These are phyloP conservation scores for Inosperma sp. DNA, from an alignment of 768 basidiomycete genomes.

Conservation along the genomic window DNA sequence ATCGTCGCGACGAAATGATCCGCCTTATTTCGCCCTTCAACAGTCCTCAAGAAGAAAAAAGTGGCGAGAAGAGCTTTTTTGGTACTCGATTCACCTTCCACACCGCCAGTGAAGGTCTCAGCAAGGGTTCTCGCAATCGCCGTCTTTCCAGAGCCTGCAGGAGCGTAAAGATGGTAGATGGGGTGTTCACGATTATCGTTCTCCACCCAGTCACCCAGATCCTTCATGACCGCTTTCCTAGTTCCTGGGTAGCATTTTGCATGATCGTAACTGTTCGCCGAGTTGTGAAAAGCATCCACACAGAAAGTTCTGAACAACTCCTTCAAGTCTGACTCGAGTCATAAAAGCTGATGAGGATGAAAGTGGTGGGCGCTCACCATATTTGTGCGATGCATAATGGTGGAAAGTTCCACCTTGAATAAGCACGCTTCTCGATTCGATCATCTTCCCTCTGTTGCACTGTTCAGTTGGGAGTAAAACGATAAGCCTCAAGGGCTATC, in stretches of 20 bases:
- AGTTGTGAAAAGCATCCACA: conserved; percentile 14
- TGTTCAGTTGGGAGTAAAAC: too few species aligned
- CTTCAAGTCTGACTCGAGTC: not conserved
- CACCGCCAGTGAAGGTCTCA: not conserved
- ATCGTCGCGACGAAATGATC: conserved; percentile 9
- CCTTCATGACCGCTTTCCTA: conserved; percentile 5
- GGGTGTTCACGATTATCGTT: not conserved
- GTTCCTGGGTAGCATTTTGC: conserved; percentile 16
- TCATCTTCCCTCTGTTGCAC: too few species aligned
- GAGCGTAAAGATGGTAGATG: conserved; percentile 10
- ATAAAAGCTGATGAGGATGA: not conserved
- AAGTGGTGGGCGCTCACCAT: not conserved
- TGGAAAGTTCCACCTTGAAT: too few species aligned
- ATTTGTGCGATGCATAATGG: too few species aligned
- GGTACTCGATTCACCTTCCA: not conserved
- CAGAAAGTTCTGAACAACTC: conserved; percentile 4
- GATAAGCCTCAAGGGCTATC: too few species aligned
- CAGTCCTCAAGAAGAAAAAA: conserved; percentile 13
- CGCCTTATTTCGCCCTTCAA: not conserved
- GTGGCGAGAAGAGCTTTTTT: conserved; percentile 1
- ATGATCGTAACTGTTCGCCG: conserved; percentile 7
- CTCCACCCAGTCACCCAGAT: conserved; percentile 6
- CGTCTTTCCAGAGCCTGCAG: conserved; percentile 13
- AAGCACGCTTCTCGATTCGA: too few species aligned
- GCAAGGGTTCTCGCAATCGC: conserved; percentile 8